Conservation (phyloP, 306 rosid species). For the Echinosophora koreensis region DNA sequence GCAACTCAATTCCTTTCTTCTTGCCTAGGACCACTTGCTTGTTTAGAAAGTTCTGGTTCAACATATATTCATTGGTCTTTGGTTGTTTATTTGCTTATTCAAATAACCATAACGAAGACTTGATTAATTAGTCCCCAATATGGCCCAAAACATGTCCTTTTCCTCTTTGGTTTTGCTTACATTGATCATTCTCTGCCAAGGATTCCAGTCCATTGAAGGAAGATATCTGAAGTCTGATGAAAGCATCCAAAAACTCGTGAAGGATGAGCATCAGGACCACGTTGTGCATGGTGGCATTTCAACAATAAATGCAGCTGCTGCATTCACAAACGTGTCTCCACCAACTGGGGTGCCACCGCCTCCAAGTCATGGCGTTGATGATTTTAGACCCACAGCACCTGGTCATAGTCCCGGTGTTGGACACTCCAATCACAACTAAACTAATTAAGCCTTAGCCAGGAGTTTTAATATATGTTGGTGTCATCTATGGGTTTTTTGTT, state of each 20-base stretch:
- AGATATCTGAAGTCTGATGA: constrained; percentile 48
- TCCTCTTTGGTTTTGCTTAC: constrained; percentile 37
- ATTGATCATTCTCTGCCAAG: constrained; percentile 38
- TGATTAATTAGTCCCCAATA: not conserved
- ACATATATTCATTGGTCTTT: not conserved
- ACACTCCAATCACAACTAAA: constrained; percentile 60
- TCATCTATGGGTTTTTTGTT: too few relatives aligned
- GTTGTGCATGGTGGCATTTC: not conserved
- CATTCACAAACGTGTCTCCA: constrained; percentile 29
- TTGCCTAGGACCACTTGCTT: too few relatives aligned
- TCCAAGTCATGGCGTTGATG: constrained; percentile 36
- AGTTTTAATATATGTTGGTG: too few relatives aligned
- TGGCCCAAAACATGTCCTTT: constrained; percentile 48
- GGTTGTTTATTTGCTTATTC: not conserved
- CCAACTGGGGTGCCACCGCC: constrained; percentile 47
- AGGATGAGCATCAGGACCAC: not conserved
- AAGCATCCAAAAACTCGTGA: not conserved
- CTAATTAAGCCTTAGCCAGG: not conserved
- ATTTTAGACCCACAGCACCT: constrained; percentile 72
- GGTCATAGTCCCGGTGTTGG: constrained; percentile 91
- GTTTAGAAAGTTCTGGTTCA: not conserved
- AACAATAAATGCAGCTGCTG: not conserved
- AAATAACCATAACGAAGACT: not conserved
- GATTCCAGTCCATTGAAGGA: constrained; percentile 42
- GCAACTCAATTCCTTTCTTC: constrained; percentile 35